Evolutionary conservation across 2,329 filamentous ascomycete genomes (phyloP), one percentile per base, ranked within the genome.

Genomic region (Aspergillus sclerotialis): DNA sequence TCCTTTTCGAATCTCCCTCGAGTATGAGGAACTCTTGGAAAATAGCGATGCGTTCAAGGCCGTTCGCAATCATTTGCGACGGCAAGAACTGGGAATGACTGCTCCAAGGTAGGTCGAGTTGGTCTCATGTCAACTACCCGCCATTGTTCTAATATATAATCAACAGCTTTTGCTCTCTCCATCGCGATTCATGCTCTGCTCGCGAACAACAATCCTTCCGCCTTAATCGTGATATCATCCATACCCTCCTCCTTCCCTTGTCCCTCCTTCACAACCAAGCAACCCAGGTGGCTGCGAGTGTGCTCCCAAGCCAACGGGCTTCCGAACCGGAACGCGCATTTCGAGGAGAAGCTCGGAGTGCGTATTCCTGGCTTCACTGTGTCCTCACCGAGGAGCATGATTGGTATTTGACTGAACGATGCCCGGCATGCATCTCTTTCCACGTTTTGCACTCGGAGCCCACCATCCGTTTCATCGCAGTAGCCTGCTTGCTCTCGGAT

Each of bases 341-440:
- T 51, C 64, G 67, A 2, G 71, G 72, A 4, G 69, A 73, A 33
- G 73, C 73, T 4, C 68, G 75, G 28, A 68, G 68, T 39, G 73
- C 75, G 1, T 78, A 75, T 48, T 58, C 76, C 33, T 78, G 73
- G 67, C 61, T 79, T 23, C 70, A 76, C 41, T 77, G 72, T 53
- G 75, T 78, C 38, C 53, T 78, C 14, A 62, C 60, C 8, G 73
- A 76, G 33, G 73, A 75, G 43, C 67, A 70, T 39, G 70, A 76
- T 41, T 78, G 73, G 73, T 75, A 72, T 46, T 58, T 67, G 37
- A 75, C 72, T 2, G 56, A 65, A 16, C 72, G 73, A 16, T 78
- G 75, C 52, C 73, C 75, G 19, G 60, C 60, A 30, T 67, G 64
- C 40, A 57, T 65, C 27, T 61, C 65, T 7, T 48, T 58, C 36